Evolutionary conservation across 495 filamentous ascomycete genomes (phyloP).

Genomic region (Staphylotrichum longicolle): DNA sequence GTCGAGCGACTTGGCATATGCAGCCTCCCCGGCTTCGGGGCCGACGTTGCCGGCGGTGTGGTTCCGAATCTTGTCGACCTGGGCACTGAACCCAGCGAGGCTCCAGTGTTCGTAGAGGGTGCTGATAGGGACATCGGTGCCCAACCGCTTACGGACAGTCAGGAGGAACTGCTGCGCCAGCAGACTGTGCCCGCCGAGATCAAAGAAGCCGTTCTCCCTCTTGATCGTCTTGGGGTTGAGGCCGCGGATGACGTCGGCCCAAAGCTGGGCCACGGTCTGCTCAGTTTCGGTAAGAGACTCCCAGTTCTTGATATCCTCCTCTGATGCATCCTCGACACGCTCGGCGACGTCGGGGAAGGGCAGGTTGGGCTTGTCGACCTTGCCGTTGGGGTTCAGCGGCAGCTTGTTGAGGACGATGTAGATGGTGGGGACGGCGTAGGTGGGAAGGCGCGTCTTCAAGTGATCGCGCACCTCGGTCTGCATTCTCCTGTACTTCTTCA

Average conservation of each 20-base stretch:
- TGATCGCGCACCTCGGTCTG: slow-evolving; percentile 72
- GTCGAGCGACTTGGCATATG: slow-evolving; percentile 61
- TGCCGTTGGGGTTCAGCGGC: slow-evolving; percentile 92
- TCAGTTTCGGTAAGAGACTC: slow-evolving; percentile 50
- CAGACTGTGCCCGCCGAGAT: slow-evolving; percentile 83
- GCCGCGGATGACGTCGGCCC: slow-evolving; percentile 52
- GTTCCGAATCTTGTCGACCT: slow-evolving; percentile 64
- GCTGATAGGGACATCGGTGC: slow-evolving; percentile 69
- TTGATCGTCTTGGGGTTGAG: slow-evolving; percentile 59
- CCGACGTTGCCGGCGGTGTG: slow-evolving; percentile 39
- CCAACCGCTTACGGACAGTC: slow-evolving; percentile 61
- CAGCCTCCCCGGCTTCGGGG: slow-evolving; percentile 59
- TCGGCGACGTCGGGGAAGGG: slow-evolving; percentile 80
- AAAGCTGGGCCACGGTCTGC: slow-evolving; percentile 35
- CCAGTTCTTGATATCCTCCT: slow-evolving; percentile 69
- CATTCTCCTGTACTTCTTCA: slow-evolving; percentile 65
- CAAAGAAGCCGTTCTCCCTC: slow-evolving; percentile 75
- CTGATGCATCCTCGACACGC: slow-evolving; percentile 53
- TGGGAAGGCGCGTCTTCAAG: slow-evolving; percentile 70
- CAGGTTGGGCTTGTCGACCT: slow-evolving; percentile 85
- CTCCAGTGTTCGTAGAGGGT: slow-evolving; percentile 75
- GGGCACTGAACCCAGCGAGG: slow-evolving; percentile 65
- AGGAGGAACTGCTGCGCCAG: slow-evolving; percentile 80
- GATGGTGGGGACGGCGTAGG: slow-evolving; percentile 76
- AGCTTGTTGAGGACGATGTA: slow-evolving; percentile 77